Conservation (phyloP, 495 filamentous ascomycete genomes). For the Podospora fimiseda region DNA sequence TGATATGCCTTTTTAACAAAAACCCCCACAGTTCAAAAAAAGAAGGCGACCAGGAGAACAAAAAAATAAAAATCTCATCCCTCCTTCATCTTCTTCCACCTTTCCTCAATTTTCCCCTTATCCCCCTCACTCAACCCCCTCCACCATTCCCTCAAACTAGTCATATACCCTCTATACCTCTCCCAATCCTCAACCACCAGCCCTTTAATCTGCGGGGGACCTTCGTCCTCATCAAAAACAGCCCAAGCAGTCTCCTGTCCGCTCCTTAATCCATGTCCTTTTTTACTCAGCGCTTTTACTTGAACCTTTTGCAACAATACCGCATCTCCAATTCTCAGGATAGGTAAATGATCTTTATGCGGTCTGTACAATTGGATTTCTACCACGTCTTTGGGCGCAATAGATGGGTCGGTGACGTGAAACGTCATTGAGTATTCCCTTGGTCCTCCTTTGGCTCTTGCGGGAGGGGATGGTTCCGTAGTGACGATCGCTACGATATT, state of each 20-base stretch:
- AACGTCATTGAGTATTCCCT: conserved; percentile 65
- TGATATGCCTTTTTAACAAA: not conserved
- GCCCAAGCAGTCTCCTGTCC: conserved; percentile 54
- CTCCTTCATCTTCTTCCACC: conserved; percentile 33
- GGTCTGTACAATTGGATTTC: conserved; percentile 71
- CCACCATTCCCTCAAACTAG: conserved; percentile 35
- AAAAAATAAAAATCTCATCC: conserved; percentile 8
- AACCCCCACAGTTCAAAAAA: not conserved
- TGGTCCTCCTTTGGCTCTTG: conserved; percentile 57
- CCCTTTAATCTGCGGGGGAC: conserved; percentile 38
- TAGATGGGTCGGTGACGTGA: conserved; percentile 60
- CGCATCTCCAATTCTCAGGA: conserved; percentile 62
- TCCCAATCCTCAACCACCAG: conserved; percentile 39
- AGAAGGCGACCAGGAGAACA: not conserved
- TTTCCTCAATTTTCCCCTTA: conserved; percentile 34
- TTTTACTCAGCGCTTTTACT: conserved; percentile 50
- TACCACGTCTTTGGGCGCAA: conserved; percentile 37
- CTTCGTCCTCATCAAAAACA: conserved; percentile 41
- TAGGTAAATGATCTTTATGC: conserved; percentile 63
- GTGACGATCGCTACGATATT: conserved; percentile 66
- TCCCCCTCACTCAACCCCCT: conserved; percentile 30
- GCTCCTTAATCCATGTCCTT: conserved; percentile 42
- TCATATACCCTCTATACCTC: conserved; percentile 29
- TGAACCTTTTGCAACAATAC: conserved; percentile 70
- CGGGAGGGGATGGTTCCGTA: conserved; percentile 45